Evolutionary conservation across 2,329 filamentous ascomycete species (phyloP).

Genomic region (Xylariaceae sp.): DNA sequence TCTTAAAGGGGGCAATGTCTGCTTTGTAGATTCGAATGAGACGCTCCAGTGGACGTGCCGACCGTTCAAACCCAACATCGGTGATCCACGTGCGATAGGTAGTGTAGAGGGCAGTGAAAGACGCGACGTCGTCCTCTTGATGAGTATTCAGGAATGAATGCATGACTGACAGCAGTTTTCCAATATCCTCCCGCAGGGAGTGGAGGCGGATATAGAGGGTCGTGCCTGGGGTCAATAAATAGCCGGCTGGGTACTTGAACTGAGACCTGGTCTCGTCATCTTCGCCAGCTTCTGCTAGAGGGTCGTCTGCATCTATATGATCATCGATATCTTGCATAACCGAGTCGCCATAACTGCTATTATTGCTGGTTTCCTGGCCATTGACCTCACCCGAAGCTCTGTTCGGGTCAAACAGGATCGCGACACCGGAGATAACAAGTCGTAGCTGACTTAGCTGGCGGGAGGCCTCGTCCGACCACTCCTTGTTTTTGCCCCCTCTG

Average conservation of each 20-base stretch:
- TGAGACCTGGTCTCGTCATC: slow-evolving; percentile 80
- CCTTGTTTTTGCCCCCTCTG: slow-evolving; percentile 91
- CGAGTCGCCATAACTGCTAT: slow-evolving; percentile 33
- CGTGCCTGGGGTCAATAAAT: slow-evolving; percentile 60
- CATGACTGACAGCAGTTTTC: slow-evolving; percentile 73
- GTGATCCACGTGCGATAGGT: slow-evolving; percentile 96
- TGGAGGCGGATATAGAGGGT: slow-evolving; percentile 72
- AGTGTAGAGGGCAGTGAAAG: slow-evolving; percentile 87
- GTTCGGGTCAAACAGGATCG: slow-evolving; percentile 79
- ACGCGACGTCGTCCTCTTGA: slow-evolving; percentile 92
- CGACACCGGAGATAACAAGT: slow-evolving; percentile 84
- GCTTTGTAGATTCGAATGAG: slow-evolving; percentile 78
- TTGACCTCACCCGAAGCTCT: slow-evolving; percentile 54
- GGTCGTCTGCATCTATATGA: slow-evolving; percentile 44
- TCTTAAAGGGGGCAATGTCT: slow-evolving; percentile 88
- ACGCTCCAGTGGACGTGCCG: slow-evolving; percentile 85
- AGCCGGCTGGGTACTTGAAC: slow-evolving; percentile 85
- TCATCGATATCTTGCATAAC: slow-evolving; percentile 52
- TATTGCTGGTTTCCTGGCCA: slow-evolving; percentile 37
- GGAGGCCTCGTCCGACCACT: slow-evolving; percentile 97
- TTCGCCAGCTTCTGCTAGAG: slow-evolving; percentile 60
- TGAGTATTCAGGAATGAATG: slow-evolving; percentile 77
- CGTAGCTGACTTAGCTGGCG: slow-evolving; percentile 82
- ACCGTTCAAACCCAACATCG: slow-evolving; percentile 92
- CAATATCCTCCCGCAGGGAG: slow-evolving; percentile 71